A percentile compares a stretch with the other conserved stretches of the same genome.
Evolutionary conservation across 2,329 filamentous ascomycete genomes (phyloP).

Genomic region (Aureobasidium vineae): DNA sequence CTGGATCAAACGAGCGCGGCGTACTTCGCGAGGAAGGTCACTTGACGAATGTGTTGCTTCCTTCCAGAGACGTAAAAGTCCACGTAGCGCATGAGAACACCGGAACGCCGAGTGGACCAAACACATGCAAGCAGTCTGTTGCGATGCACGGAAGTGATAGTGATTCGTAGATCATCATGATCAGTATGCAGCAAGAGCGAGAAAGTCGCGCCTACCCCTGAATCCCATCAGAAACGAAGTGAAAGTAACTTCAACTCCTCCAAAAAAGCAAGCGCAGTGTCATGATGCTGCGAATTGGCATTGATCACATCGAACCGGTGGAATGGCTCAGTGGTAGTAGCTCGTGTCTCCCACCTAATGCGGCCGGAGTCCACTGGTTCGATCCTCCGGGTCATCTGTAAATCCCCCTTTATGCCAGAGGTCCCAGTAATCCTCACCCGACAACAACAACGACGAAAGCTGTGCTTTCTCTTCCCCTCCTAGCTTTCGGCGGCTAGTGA

Average conservation of each 20-base stretch:
- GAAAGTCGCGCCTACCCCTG: not conserved
- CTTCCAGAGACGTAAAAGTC: too few relatives aligned
- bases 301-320: not conserved
- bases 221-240: not conserved
- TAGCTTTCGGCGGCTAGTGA: not conserved
- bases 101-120: not conserved
- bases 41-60: too few relatives aligned
- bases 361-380: not conserved
- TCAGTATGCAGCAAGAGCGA: not conserved
- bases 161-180: not conserved
- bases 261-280: not conserved
- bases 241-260: not conserved
- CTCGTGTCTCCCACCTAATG: not conserved
- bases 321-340: not conserved
- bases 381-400: not conserved
- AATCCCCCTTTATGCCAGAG: not conserved
- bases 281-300: not conserved
- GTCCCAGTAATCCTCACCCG: constrained; percentile 6
- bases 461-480: not conserved
- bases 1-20: too few relatives aligned
- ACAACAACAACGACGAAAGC: not conserved
- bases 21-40: too few relatives aligned
- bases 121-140: not conserved
- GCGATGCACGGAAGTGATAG: not conserved
- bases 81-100: too few relatives aligned